A percentile compares a stretch with the other conserved stretches of the same genome.
Conservation (phyloP, 257 asterid species). For the Jacaranda mimosifolia region DNA sequence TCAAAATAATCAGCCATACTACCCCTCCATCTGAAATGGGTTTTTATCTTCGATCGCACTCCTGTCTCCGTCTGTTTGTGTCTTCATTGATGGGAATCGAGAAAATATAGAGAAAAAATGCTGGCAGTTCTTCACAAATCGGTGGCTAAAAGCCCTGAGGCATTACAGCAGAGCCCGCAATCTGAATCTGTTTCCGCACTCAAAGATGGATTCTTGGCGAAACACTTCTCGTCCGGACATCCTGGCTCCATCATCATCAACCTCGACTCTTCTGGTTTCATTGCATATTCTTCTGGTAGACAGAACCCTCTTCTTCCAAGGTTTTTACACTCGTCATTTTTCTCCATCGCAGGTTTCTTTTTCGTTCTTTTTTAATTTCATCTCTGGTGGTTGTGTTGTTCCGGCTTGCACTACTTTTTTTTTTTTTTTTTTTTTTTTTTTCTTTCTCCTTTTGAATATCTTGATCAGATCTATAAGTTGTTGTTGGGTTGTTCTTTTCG, state of each 20-base stretch:
- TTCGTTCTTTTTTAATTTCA: too few species aligned
- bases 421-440: too few species aligned
- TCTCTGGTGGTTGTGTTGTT: not conserved
- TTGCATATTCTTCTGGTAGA: slow-evolving; percentile 70
- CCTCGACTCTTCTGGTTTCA: slow-evolving; percentile 73
- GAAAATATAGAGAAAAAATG: slow-evolving; percentile 46
- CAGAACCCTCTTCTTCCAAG: slow-evolving; percentile 88
- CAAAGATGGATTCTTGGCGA: slow-evolving; percentile 80
- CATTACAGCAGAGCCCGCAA: slow-evolving; percentile 60
- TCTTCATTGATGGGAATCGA: slow-evolving; percentile 17
- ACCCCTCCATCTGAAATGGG: not conserved
- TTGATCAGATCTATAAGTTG: slow-evolving; percentile 28
- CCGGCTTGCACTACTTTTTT: not conserved
- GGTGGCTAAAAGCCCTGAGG: slow-evolving; percentile 92
- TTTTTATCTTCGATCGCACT: not conserved
- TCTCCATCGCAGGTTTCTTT: not conserved
- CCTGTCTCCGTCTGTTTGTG: not conserved
- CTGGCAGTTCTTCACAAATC: slow-evolving; percentile 83
- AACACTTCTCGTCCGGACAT: slow-evolving; percentile 64
- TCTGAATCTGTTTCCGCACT: slow-evolving; percentile 61
- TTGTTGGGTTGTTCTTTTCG: not conserved
- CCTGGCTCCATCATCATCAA: slow-evolving; percentile 77
- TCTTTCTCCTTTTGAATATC: not conserved
- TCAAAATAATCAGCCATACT: not conserved
- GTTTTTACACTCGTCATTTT: slow-evolving; percentile 35